Conservation (phyloP, 441 rosid genomes). For the Pelargonium cotyledonis region DNA sequence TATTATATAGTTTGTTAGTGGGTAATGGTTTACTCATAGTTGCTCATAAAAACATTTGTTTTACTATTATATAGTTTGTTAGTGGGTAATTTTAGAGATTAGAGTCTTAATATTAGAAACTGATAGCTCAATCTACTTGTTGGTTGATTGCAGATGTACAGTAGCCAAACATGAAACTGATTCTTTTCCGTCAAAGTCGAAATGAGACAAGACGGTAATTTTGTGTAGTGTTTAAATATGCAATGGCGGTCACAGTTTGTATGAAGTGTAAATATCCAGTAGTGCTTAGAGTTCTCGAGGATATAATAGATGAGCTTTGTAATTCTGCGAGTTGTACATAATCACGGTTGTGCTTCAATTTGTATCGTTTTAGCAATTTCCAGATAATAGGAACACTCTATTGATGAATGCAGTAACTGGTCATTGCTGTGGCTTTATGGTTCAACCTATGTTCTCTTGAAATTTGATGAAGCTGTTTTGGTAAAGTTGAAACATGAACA, state of each 20-base stretch:
- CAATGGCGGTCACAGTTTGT: slow-evolving; percentile 9
- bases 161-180: slow-evolving; percentile 20
- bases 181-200: slow-evolving; percentile 29
- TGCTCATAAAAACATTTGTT: background rate
- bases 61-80: background rate
- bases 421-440: background rate
- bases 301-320: slow-evolving; percentile 18
- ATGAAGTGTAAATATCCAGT: slow-evolving; percentile 29
- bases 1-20: background rate
- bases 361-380: background rate
- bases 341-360: background rate
- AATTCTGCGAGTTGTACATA: slow-evolving; percentile 15
- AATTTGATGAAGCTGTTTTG: background rate
- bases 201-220: slow-evolving; percentile 18
- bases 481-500: too few species aligned
- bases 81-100: background rate
- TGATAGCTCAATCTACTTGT: background rate
- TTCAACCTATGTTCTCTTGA: background rate
- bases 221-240: slow-evolving; percentile 7
- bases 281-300: slow-evolving; percentile 10
- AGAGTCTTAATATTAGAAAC: background rate
- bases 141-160: slow-evolving; percentile 38
- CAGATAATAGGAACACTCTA: background rate
- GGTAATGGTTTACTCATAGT: background rate
- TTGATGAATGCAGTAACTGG: background rate